Conservation (phyloP, 371 early-diverging fungal species). For the Syncephalis fuscata region DNA sequence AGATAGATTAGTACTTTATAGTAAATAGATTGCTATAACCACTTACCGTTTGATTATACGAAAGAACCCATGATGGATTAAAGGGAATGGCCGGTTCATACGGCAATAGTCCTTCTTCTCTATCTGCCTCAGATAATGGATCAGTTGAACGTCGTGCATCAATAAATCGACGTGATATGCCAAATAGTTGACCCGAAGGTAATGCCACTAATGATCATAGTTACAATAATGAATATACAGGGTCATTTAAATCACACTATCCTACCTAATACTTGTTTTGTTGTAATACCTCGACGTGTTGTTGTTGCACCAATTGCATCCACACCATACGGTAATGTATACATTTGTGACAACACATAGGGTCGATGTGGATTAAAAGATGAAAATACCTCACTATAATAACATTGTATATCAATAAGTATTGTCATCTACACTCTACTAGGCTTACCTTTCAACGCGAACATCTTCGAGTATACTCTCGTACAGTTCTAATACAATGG, state of each 20-base stretch:
- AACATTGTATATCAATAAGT: too few relatives aligned
- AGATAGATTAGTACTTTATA: background rate
- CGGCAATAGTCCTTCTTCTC: slow-evolving; percentile 69
- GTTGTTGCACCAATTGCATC: slow-evolving; percentile 64
- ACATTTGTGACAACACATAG: slow-evolving; percentile 52
- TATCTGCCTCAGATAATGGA: slow-evolving; percentile 38
- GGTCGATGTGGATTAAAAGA: slow-evolving; percentile 54
- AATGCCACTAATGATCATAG: too few relatives aligned
- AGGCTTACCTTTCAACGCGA: too few relatives aligned
- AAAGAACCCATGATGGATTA: slow-evolving; percentile 51
- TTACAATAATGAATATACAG: too few relatives aligned
- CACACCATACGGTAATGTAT: slow-evolving; percentile 48
- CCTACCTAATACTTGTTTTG: slow-evolving; percentile 61
- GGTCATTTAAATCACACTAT: too few relatives aligned
- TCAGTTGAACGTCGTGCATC: slow-evolving; percentile 71
- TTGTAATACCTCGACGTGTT: slow-evolving; percentile 72
- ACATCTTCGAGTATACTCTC: slow-evolving; percentile 63
- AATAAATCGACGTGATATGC: slow-evolving; percentile 57
- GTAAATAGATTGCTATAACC: too few relatives aligned
- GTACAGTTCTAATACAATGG: slow-evolving; percentile 67
- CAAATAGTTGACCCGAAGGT: slow-evolving; percentile 44
- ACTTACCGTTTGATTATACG: slow-evolving; percentile 44
- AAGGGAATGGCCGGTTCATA: slow-evolving; percentile 55
- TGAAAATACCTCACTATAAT: slow-evolving; percentile 45
- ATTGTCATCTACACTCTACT: too few relatives aligned